phyloP scores from a whole-genome alignment of 129 eudicot species.

The Centella asiatica region DNA sequence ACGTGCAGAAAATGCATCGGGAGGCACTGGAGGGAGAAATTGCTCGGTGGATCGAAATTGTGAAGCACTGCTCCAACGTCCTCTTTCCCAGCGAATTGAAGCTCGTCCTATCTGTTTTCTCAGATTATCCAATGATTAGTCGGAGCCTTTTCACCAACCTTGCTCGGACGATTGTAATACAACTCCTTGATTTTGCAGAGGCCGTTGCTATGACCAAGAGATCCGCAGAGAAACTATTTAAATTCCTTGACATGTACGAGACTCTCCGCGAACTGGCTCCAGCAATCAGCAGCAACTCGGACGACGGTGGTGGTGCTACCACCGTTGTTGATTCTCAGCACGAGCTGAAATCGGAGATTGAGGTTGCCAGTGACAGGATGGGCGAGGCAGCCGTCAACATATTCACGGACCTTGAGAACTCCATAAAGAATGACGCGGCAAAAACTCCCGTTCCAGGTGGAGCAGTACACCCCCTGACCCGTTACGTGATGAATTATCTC shows the following conservation, averaged over 20 bases:
- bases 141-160: slow-evolving; percentile 31
- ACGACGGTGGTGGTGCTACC: too few species aligned
- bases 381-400: slow-evolving; percentile 49
- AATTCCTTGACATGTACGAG: slow-evolving; percentile 60
- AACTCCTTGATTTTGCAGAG: slow-evolving; percentile 52
- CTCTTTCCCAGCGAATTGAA: slow-evolving; percentile 45
- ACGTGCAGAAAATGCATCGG: slow-evolving; percentile 58
- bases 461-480: slow-evolving; percentile 73
- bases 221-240: slow-evolving; percentile 60
- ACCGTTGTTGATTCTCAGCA: slow-evolving; percentile 18
- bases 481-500: slow-evolving; percentile 65
- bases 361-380: slow-evolving; percentile 19
- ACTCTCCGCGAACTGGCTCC: slow-evolving; percentile 35
- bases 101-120: slow-evolving; percentile 41
- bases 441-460: slow-evolving; percentile 60
- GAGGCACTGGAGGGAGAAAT: slow-evolving; percentile 57
- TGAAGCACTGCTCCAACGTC: slow-evolving; percentile 37
- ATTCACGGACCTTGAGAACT: slow-evolving; percentile 51
- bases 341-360: slow-evolving; percentile 39
- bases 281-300: slow-evolving; percentile 3
- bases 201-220: slow-evolving; percentile 45
- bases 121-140: slow-evolving; percentile 20
- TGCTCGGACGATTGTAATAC: slow-evolving; percentile 28
- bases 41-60: slow-evolving; percentile 49
- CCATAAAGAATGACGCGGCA: slow-evolving; percentile 42